phyloP scores from a whole-genome alignment of 768 basidiomycete species.

The Leccinum disarticulatum region DNA sequence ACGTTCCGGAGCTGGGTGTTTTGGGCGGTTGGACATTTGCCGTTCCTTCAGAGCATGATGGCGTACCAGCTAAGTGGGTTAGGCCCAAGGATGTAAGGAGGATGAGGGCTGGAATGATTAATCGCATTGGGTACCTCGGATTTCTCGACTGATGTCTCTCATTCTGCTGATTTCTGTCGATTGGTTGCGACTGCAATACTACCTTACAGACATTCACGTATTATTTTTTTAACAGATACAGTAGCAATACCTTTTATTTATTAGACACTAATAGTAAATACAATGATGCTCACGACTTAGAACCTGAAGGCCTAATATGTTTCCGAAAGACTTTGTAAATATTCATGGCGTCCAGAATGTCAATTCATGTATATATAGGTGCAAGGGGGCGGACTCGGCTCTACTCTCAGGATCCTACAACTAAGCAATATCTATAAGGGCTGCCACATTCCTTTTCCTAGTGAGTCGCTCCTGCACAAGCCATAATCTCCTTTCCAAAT shows the following conservation, averaged over 20 bases:
- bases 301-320: slow-evolving; percentile 23
- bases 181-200: background rate
- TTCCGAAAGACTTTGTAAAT: background rate
- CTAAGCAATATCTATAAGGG: no score
- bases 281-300: background rate
- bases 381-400: no score
- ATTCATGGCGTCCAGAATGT: background rate
- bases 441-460: no score
- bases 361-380: no score
- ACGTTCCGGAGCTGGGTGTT: slow-evolving; percentile 2
- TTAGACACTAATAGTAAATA: no score
- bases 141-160: background rate
- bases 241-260: slow-evolving; percentile 21
- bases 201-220: background rate
- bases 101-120: background rate
- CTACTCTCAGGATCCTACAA: no score
- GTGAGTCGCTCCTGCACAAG: no score
- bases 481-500: no score
- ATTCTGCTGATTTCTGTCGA: background rate
- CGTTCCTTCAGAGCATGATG: slow-evolving; percentile 10
- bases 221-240: background rate
- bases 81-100: slow-evolving; percentile 15
- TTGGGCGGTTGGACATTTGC: slow-evolving; percentile 17
- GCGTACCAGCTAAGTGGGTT: slow-evolving; percentile 26
- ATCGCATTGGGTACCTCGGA: background rate